Evolutionary conservation across 306 rosid species (phyloP), one percentile per base, ranked within the genome.

Genomic region (Malus sylvestris): DNA sequence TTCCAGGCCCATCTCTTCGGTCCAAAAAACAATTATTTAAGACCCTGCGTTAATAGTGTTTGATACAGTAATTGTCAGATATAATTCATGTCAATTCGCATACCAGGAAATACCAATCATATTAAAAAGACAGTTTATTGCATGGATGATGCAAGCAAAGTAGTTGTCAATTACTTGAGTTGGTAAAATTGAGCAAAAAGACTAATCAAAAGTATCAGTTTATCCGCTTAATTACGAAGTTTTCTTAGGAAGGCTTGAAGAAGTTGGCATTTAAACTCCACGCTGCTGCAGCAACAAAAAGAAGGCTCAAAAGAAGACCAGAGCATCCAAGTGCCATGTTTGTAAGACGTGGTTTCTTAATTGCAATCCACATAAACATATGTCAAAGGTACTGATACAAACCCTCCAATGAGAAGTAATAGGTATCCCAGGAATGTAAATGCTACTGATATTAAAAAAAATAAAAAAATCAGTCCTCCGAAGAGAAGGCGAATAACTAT

Each of bases 341-440:
- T 27, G 85, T 70, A 6, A 76, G 65, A 5, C 66, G 78, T 19
- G 91, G 92, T 27, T 87, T 90, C 86, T 86, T 89, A 38, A 93
- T 75, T 2, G 90, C 67, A 23, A 87, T n/a, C 90, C 93, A 93
- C 92, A 77, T 93, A 87, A 7, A 83, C 90, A 67, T 84, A 87
- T 3, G 97, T 81, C 40, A 93, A 3, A 1, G 97, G 97, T 45
- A 25, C 25, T 25, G 25, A 25, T 25, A 25, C 25, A 25, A 25
- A 25, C 25, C 90, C 91, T 65, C 93, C 96, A 1, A 87, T 57
- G 9, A 89, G 68, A 4, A 82, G 76, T 1, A 82, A 79, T 1
- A 93, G 80, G 55, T 77, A 70, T 18, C 86, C 84, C 27, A 93
- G 59, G 83, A 93, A 93, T 0, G 96, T 93, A 13, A 92, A 83